Evolutionary conservation across 2,329 filamentous ascomycete species (phyloP).

Genomic region (Gaeumannomyces tritici): DNA sequence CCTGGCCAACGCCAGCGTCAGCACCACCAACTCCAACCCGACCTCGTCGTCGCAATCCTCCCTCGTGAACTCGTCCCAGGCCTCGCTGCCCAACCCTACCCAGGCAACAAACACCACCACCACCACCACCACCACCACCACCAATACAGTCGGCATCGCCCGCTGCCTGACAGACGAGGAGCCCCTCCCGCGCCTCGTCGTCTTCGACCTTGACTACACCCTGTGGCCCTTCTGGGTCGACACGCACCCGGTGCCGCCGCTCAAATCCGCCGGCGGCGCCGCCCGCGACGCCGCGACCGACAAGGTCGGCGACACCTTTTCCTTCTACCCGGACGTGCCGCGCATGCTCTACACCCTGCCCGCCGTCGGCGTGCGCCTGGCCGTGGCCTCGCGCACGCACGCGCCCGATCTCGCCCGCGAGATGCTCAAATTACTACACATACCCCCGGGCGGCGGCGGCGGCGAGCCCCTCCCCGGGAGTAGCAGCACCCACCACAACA

Average conservation of each 20-base stretch:
- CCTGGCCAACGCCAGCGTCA: not conserved
- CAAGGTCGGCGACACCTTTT: constrained; percentile 53
- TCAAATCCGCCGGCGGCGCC: constrained; percentile 35
- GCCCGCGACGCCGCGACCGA: constrained; percentile 31
- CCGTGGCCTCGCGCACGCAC: constrained; percentile 70
- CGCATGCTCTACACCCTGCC: constrained; percentile 53
- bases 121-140: constrained; percentile 9
- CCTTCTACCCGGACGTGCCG: constrained; percentile 64
- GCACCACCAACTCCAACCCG: constrained; percentile 1
- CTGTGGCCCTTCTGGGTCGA: constrained; percentile 99
- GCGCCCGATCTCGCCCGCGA: constrained; percentile 73
- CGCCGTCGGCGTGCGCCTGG: constrained; percentile 42
- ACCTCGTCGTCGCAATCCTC: not conserved
- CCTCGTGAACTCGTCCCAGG: not conserved
- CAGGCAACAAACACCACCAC: not conserved
- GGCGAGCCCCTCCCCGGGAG: constrained; percentile 8
- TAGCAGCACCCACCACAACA: too few species aligned
- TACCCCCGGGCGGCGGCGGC: constrained; percentile 28
- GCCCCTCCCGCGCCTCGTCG: constrained; percentile 72
- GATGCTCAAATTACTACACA: constrained; percentile 65
- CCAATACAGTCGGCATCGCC: constrained; percentile 6
- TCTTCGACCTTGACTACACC: constrained; percentile 97
- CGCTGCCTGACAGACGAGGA: constrained; percentile 38
- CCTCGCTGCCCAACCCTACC: not conserved
- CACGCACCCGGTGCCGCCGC: constrained; percentile 72